Percentiles rank a stretch among this genome's conserved stretches.
These are phyloP conservation scores for Monosporascus cannonballus DNA, from an alignment of 2,329 filamentous ascomycete species.

Conservation along the genomic window DNA sequence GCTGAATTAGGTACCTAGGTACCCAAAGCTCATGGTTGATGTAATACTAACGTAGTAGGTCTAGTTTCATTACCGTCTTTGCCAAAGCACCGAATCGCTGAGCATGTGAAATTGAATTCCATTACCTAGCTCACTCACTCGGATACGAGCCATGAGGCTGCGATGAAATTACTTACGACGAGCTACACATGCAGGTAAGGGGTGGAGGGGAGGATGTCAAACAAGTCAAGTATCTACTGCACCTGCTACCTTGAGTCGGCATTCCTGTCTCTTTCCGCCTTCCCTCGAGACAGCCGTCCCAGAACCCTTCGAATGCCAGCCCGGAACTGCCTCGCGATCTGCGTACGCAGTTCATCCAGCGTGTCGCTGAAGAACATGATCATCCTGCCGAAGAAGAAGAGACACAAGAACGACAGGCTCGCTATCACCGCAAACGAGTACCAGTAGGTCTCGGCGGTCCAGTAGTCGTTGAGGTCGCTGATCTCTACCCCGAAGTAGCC, in stretches of 20 bases:
- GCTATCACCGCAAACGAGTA: conserved; percentile 59
- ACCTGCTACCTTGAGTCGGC: not conserved
- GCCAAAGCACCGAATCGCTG: too few species aligned
- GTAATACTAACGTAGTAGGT: too few species aligned
- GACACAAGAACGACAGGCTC: conserved; percentile 48
- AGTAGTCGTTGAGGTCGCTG: conserved; percentile 46
- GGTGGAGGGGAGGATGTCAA: too few species aligned
- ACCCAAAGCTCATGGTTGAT: too few species aligned
- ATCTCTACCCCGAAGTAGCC: conserved; percentile 68
- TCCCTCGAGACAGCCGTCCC: not conserved
- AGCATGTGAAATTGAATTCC: too few species aligned
- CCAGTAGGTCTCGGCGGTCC: conserved; percentile 62
- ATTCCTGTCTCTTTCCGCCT: conserved; percentile 5
- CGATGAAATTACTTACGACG: too few species aligned
- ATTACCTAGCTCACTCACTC: too few species aligned
- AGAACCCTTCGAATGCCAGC: not conserved
- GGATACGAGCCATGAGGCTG: too few species aligned
- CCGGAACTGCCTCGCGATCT: conserved; percentile 11
- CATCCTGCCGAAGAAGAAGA: conserved; percentile 48
- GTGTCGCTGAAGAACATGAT: conserved; percentile 40
- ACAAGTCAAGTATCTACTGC: too few species aligned
- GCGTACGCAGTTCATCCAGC: conserved; percentile 31
- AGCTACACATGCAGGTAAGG: too few species aligned
- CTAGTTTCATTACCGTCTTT: too few species aligned
- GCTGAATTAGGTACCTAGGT: too few species aligned